Conservation (phyloP, 805 yeast genomes). For the Candida krabiensis region DNA sequence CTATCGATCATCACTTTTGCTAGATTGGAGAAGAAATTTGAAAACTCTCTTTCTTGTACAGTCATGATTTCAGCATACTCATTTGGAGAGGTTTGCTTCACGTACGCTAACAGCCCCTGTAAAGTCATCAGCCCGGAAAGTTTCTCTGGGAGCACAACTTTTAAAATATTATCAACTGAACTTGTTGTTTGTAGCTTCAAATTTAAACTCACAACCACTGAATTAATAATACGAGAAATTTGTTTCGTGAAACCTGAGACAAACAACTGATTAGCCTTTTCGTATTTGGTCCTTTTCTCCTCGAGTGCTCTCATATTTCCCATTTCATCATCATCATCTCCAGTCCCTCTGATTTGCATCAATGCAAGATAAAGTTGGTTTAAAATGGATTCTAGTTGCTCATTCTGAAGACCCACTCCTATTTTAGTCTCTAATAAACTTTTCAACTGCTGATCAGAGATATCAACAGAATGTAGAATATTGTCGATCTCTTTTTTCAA, state of each 20-base stretch:
- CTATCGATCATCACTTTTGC: slow-evolving; percentile 17
- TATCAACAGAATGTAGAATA: slow-evolving; percentile 68
- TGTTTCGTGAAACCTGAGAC: slow-evolving; percentile 41
- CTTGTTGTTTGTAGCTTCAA: slow-evolving; percentile 25
- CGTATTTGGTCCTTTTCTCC: slow-evolving; percentile 64
- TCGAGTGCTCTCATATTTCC: slow-evolving; percentile 70
- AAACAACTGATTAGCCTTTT: slow-evolving; percentile 52
- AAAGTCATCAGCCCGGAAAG: slow-evolving; percentile 43
- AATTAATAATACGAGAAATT: slow-evolving; percentile 23
- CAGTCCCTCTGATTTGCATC: slow-evolving; percentile 54
- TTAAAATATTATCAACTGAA: slow-evolving; percentile 11
- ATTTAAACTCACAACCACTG: slow-evolving; percentile 30
- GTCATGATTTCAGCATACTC: slow-evolving; percentile 45
- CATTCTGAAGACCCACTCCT: slow-evolving; percentile 44
- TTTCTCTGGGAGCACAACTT: slow-evolving; percentile 22
- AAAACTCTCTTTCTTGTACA: slow-evolving; percentile 36
- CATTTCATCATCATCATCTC: slow-evolving; percentile 42
- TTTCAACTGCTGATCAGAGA: slow-evolving; percentile 55
- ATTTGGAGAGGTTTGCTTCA: slow-evolving; percentile 53
- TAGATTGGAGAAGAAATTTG: slow-evolving; percentile 30
- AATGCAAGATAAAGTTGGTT: slow-evolving; percentile 62
- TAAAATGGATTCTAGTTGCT: slow-evolving; percentile 53
- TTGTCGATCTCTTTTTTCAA: slow-evolving; percentile 68
- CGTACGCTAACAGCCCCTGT: slow-evolving; percentile 53
- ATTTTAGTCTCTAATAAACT: slow-evolving; percentile 48